These are phyloP conservation scores for Ustilago xerochloae DNA, from an alignment of 1,284 basidiomycete genomes.

Conservation along the genomic window DNA sequence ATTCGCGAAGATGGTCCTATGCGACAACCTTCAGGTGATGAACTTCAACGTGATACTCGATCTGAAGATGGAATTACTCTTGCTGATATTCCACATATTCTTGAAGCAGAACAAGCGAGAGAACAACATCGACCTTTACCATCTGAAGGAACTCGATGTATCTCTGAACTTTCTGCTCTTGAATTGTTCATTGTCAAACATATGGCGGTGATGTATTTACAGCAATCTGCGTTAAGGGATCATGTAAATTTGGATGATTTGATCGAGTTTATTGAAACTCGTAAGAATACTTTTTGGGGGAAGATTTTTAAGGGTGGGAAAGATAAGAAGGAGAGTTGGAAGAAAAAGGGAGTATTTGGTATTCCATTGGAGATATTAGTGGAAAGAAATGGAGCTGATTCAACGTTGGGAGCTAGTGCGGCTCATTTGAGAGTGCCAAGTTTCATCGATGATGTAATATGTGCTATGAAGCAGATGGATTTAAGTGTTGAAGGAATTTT, in stretches of 20 bases:
- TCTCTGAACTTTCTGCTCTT: slow-evolving; percentile 84
- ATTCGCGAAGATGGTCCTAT: slow-evolving; percentile 79
- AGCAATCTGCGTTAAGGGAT: slow-evolving; percentile 80
- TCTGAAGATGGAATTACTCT: slow-evolving; percentile 88
- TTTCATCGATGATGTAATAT: slow-evolving; percentile 97
- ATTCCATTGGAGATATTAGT: slow-evolving; percentile 92
- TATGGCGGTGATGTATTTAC: slow-evolving; percentile 83
- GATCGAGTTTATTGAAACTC: slow-evolving; percentile 88
- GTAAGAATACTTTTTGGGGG: slow-evolving; percentile 96
- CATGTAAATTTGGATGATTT: slow-evolving; percentile 84
- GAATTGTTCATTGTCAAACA: slow-evolving; percentile 93
- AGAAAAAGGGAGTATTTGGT: slow-evolving; percentile 79
- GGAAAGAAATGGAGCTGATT: slow-evolving; percentile 94
- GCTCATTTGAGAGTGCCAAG: slow-evolving; percentile 88
- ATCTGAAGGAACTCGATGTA: slow-evolving; percentile 78
- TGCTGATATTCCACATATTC: slow-evolving; percentile 93
- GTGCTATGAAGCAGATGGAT: slow-evolving; percentile 99
- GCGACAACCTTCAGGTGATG: slow-evolving; percentile 60
- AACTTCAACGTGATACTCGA: slow-evolving; percentile 42
- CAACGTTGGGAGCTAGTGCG: slow-evolving; percentile 86
- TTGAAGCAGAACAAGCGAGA: slow-evolving; percentile 88
- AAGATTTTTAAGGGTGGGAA: slow-evolving; percentile 88
- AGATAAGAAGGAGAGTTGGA: slow-evolving; percentile 77
- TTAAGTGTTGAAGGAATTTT: slow-evolving; percentile 99
- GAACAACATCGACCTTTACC: slow-evolving; percentile 80